These are phyloP conservation scores for Penicillium salamii DNA, from an alignment of 495 filamentous ascomycete genomes.

Conservation along the genomic window DNA sequence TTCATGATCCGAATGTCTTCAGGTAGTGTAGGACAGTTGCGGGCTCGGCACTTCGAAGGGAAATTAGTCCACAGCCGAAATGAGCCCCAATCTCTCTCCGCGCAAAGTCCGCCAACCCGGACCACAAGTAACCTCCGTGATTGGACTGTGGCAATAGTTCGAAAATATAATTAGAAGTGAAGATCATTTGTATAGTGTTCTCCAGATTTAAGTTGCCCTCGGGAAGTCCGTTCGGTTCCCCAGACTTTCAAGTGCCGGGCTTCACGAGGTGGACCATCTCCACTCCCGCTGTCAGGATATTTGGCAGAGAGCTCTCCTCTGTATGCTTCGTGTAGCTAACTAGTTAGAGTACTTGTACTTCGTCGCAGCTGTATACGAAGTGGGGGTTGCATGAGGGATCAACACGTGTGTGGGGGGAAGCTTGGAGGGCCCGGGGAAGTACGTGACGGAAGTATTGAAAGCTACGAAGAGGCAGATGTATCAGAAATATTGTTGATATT, in stretches of 20 bases:
- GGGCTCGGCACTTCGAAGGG: constrained; percentile 9
- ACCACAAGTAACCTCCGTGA: constrained; percentile 18
- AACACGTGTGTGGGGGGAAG: too few relatives aligned
- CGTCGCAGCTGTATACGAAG: too few relatives aligned
- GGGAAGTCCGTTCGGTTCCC: constrained; percentile 23
- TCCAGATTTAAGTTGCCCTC: constrained; percentile 27
- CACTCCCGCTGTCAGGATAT: constrained; percentile 5
- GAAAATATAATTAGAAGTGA: not conserved
- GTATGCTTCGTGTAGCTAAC: too few relatives aligned
- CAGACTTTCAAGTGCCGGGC: constrained; percentile 9
- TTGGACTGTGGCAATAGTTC: not conserved
- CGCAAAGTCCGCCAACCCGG: constrained; percentile 11
- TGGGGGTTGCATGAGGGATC: too few relatives aligned
- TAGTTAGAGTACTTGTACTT: too few relatives aligned
- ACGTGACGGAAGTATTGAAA: too few relatives aligned
- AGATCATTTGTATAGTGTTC: too few relatives aligned
- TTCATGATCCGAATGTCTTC: constrained; percentile 37
- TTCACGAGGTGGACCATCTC: not conserved
- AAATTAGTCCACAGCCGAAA: constrained; percentile 11
- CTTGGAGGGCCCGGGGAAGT: too few relatives aligned
- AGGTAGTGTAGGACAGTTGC: too few relatives aligned
- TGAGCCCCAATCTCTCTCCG: constrained; percentile 16
- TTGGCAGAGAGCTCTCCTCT: too few relatives aligned
- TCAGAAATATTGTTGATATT: constrained; percentile 13
- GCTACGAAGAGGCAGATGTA: too few relatives aligned